phyloP scores from a whole-genome alignment of 371 early-diverging fungal species.

The Lichtheimia ramosa region DNA sequence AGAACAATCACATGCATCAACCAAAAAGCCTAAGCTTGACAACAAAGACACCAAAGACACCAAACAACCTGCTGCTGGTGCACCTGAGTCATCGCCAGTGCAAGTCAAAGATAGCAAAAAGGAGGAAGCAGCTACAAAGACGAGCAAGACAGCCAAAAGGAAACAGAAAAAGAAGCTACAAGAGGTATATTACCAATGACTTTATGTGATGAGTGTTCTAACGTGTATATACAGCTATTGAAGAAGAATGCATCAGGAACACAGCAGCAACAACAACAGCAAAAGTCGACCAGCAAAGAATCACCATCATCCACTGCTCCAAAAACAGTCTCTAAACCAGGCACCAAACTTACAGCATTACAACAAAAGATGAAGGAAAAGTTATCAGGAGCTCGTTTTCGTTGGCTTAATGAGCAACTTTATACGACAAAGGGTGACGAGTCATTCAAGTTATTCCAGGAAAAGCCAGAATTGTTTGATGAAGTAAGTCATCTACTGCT shows the following conservation, averaged over 20 bases:
- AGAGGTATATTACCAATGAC: constrained; percentile 14
- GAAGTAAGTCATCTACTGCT: constrained; percentile 51
- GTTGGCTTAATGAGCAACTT: constrained; percentile 94
- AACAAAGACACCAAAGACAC: neutral
- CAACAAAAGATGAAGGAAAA: constrained; percentile 86
- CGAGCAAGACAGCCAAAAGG: neutral
- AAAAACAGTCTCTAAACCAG: neutral
- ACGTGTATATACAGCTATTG: neutral
- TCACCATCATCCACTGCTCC: too few relatives aligned
- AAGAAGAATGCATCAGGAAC: neutral
- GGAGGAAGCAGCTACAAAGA: neutral
- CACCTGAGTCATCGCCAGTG: constrained; percentile 2
- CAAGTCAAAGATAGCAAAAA: constrained; percentile 1
- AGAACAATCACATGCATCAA: neutral
- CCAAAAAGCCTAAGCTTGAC: neutral
- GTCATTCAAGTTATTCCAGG: constrained; percentile 76
- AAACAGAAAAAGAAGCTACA: constrained; percentile 18
- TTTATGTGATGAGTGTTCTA: neutral
- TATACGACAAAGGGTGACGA: constrained; percentile 85
- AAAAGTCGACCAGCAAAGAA: neutral
- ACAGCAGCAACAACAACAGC: neutral
- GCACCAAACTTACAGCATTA: constrained; percentile 24
- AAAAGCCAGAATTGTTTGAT: constrained; percentile 87
- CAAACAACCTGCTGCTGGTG: constrained; percentile 1
- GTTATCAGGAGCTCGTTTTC: constrained; percentile 85